These are phyloP conservation scores for apple (Malus domestica) DNA, from an alignment of 306 rosid genomes.

Conservation along the genomic window DNA sequence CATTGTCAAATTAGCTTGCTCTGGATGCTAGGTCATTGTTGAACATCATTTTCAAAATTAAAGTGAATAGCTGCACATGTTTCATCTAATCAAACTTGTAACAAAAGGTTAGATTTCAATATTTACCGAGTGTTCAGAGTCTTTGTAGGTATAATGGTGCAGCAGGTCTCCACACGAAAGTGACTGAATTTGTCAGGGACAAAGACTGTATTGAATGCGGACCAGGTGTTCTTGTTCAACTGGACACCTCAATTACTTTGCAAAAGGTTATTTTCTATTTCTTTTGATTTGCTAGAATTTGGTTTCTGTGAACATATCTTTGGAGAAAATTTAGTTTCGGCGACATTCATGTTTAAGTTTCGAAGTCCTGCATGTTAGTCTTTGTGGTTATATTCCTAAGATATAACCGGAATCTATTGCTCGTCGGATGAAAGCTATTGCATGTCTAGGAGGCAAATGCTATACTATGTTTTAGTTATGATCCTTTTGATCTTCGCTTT, in stretches of 20 bases:
- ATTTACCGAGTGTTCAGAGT: conserved; percentile 20
- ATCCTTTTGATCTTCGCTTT: not conserved
- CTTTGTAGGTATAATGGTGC: conserved; percentile 81
- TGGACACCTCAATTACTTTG: conserved; percentile 79
- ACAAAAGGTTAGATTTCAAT: not conserved
- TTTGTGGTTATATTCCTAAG: not conserved
- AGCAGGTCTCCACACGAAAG: conserved; percentile 86
- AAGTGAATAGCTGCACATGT: not conserved
- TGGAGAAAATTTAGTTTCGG: not conserved
- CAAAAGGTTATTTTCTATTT: conserved; percentile 50
- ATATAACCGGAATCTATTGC: not conserved
- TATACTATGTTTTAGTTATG: not conserved
- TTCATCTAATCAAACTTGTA: not conserved
- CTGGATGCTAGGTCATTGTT: not conserved
- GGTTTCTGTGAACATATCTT: not conserved
- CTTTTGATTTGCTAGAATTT: not conserved
- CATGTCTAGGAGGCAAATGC: not conserved
- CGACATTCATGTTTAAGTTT: not conserved
- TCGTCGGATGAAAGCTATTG: not conserved
- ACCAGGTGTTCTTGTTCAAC: conserved; percentile 79
- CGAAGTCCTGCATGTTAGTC: not conserved
- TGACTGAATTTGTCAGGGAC: conserved; percentile 86
- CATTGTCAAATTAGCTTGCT: not conserved
- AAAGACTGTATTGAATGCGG: conserved; percentile 93
- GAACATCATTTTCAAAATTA: not conserved